A percentile compares a stretch with the other conserved stretches of the same genome.
Conservation (phyloP, 805 yeast species). For the Saturnispora gosingensis region DNA sequence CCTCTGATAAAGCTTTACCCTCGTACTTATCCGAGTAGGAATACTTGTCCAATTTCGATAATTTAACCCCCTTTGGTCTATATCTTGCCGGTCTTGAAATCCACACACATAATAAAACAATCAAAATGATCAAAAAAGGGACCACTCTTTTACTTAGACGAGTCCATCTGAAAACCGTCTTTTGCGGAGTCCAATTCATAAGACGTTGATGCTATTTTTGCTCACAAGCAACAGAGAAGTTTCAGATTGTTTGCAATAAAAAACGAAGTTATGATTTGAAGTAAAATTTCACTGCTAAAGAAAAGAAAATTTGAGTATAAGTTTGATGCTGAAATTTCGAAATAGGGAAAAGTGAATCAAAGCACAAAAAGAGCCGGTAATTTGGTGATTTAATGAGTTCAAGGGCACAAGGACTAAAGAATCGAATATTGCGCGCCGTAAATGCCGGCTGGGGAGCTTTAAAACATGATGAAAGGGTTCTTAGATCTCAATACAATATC, state of each 20-base stretch:
- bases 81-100: not conserved
- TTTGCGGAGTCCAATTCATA: conserved; percentile 4
- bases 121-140: not conserved
- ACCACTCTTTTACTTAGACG: not conserved
- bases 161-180: not conserved
- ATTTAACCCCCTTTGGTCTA: not conserved
- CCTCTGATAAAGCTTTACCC: conserved; percentile 1
- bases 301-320: not conserved
- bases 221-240: not conserved
- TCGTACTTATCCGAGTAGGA: not conserved
- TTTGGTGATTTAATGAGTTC: not conserved
- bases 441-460: conserved; percentile 5
- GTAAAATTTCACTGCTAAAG: not conserved
- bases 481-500: conserved; percentile 4
- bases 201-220: not conserved
- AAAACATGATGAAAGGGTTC: not conserved
- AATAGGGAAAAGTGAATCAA: too few species aligned
- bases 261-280: not conserved
- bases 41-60: conserved; percentile 1
- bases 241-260: not conserved
- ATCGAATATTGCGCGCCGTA: conserved; percentile 1
- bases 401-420: not conserved
- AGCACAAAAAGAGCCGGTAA: too few species aligned
- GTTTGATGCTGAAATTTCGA: not conserved
- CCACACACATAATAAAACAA: not conserved